Conservation (phyloP, 768 basidiomycete species). For the Podaxis sp. region DNA sequence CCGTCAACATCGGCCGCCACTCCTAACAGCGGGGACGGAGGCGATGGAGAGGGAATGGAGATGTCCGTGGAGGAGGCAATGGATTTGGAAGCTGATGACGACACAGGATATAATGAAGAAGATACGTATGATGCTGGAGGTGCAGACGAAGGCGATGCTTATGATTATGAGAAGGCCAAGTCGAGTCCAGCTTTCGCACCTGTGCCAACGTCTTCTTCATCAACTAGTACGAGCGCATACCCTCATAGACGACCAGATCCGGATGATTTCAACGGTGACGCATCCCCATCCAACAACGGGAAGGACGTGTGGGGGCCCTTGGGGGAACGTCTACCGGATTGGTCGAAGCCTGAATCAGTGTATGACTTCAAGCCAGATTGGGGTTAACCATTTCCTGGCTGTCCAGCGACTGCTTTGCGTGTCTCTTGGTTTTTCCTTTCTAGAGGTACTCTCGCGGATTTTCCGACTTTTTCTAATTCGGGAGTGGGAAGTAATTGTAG, state of each 20-base stretch:
- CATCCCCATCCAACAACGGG: not conserved
- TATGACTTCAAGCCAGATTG: not conserved
- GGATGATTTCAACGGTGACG: not conserved
- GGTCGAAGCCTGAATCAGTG: not conserved
- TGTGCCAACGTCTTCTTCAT: not conserved
- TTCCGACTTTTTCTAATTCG: not conserved
- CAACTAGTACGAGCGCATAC: not conserved
- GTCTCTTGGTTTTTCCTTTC: not conserved
- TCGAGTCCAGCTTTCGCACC: not conserved
- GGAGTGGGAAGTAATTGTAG: not conserved
- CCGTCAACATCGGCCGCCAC: constrained; percentile 42
- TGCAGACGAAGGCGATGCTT: constrained; percentile 2
- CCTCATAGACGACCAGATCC: not conserved
- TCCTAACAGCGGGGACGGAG: constrained; percentile 39
- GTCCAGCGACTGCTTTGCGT: not conserved
- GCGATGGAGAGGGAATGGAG: constrained; percentile 19
- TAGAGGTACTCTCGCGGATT: not conserved
- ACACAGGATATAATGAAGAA: constrained; percentile 26
- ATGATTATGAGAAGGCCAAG: not conserved
- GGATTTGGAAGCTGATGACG: constrained; percentile 28
- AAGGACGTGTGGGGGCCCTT: not conserved
- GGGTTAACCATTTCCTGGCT: not conserved
- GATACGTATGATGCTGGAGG: constrained; percentile 17
- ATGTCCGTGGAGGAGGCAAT: constrained; percentile 36
- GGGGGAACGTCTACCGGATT: not conserved